phyloP scores from a whole-genome alignment of 441 rosid genomes.

The Populus trichocarpa region DNA sequence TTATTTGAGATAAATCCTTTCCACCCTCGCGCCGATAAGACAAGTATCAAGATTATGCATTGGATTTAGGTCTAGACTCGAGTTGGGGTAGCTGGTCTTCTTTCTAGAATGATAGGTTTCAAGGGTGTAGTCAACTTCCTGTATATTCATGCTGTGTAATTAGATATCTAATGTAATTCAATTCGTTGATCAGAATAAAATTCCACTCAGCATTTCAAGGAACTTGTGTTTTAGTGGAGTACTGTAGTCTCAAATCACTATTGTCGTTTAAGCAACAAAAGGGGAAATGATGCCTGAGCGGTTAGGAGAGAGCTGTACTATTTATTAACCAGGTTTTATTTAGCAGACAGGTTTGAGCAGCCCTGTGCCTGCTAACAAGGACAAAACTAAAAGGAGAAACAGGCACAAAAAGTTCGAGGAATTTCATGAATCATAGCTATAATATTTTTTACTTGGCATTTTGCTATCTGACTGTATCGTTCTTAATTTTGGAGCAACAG shows the following conservation, averaged over 20 bases:
- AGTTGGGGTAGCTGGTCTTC: not conserved
- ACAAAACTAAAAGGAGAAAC: no score
- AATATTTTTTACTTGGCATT: no score
- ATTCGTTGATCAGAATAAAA: not conserved
- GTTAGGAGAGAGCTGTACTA: not conserved
- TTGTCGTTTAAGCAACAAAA: not conserved
- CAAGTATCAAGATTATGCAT: not conserved
- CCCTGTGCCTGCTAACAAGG: no score
- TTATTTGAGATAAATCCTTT: not conserved
- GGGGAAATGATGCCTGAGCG: not conserved
- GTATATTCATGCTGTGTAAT: slow-evolving; percentile 1
- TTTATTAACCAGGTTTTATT: no score
- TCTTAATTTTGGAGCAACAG: slow-evolving; percentile 11
- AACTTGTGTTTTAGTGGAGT: not conserved
- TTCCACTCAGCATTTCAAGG: not conserved
- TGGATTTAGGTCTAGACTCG: not conserved
- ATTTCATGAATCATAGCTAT: no score
- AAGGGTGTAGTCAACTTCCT: not conserved
- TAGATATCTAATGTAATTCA: not conserved
- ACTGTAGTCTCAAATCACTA: not conserved
- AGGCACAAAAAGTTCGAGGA: no score
- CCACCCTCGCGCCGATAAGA: no score
- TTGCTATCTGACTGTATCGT: no score
- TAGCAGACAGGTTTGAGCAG: no score
- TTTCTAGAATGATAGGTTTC: not conserved